A percentile compares a stretch with the other conserved stretches of the same genome.
Evolutionary conservation across 768 basidiomycete species (phyloP).

Genomic region (Auricularia sp.): DNA sequence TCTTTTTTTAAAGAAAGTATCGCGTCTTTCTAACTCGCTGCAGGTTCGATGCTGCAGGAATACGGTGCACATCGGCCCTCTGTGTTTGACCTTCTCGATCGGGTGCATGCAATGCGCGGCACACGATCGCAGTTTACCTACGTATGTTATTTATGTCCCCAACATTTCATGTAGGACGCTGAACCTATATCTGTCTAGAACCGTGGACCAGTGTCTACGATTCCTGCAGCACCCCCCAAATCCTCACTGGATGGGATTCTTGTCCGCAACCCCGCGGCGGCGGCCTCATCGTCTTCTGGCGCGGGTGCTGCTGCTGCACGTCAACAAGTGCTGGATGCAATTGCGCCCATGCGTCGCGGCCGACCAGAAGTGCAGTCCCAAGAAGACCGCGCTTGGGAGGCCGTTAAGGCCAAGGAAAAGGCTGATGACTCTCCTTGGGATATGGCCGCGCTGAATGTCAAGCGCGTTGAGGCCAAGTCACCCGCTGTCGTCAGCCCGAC

Average conservation of each 20-base stretch:
- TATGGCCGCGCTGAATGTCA: constrained; percentile 5
- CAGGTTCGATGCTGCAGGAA: constrained; percentile 89
- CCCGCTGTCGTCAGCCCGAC: neutral
- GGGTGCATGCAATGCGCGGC: constrained; percentile 79
- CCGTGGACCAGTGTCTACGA: constrained; percentile 8
- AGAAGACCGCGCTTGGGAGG: constrained; percentile 41
- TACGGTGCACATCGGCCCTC: constrained; percentile 78
- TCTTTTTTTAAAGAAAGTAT: constrained; percentile 4
- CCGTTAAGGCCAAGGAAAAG: constrained; percentile 17
- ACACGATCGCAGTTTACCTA: constrained; percentile 76
- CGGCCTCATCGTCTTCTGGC: constrained; percentile 9
- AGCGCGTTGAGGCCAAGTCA: constrained; percentile 14
- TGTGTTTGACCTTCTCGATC: constrained; percentile 75
- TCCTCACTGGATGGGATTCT: neutral
- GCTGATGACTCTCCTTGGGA: neutral
- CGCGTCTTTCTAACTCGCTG: constrained; percentile 4
- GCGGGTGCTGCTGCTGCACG: constrained; percentile 47
- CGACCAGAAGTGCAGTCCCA: constrained; percentile 37
- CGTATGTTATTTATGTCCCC: constrained; percentile 16
- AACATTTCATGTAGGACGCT: neutral
- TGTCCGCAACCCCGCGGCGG: neutral
- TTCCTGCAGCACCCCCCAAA: constrained; percentile 4
- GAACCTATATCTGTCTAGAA: constrained; percentile 6
- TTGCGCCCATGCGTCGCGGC: constrained; percentile 69
- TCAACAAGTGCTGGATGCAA: constrained; percentile 69